Evolutionary conservation across 805 yeast genomes (phyloP), one percentile per base, ranked within the genome.

Genomic region (Wickerhamiella occidentalis): DNA sequence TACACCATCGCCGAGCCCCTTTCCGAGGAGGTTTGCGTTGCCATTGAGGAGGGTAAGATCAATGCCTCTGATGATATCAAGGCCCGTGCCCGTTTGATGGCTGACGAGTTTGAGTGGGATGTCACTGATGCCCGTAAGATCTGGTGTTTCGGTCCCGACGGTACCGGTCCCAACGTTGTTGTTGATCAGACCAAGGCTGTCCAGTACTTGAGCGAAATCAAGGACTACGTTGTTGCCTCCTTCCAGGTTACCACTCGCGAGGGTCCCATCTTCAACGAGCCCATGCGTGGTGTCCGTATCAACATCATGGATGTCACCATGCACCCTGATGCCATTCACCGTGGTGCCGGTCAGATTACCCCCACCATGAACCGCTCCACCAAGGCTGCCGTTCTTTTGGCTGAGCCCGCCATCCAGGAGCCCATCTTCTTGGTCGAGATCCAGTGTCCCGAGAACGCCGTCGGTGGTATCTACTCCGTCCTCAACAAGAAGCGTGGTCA

Each of bases 111-210:
- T 82, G 96, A 90, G 64, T 90, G 98, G 98, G 97, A 90, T 71
- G 96, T 92, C 71, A 80, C 96, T 64, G 98, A 90, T 70, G 98
- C 96, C 76, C 88, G 98, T 84, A 90, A 92, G 92, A 92, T 90
- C 70, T 90, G 98, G 98, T 86, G 96, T 84, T 90, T 90, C 87
- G 98, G 98, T 78, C 97, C 98, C 71, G 98, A 90, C 70, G 96
- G 96, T 75, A 81, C 77, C 72, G 98, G 98, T 76, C 88, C 98
- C 68, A 90, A 90, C 79, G 74, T 92, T 69, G 96, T 90, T 69
- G 94, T 90, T 74, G 98, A 90, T 79, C 96, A 88, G 77, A 90
- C 97, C 69, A 90, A 90, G 90, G 98, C 98, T 68, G 97, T 90
- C 58, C 97, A 92, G 79, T 90, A 88, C 87, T 82, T 90, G 77